Evolutionary conservation across 495 filamentous ascomycete genomes (phyloP).

Genomic region (Astrocystis sublimbata): DNA sequence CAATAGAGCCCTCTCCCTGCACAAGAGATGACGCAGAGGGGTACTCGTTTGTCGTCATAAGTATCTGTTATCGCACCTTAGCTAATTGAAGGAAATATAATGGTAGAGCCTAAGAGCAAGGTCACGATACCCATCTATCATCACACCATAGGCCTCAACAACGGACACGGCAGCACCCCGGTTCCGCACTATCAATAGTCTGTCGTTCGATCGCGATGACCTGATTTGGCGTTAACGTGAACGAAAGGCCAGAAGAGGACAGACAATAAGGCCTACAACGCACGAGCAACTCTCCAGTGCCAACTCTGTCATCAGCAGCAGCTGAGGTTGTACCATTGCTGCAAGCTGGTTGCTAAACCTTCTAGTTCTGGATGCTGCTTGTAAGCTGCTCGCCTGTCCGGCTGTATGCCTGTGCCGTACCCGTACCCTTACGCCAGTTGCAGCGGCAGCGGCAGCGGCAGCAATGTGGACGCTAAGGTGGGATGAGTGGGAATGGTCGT

Average conservation of each 20-base stretch:
- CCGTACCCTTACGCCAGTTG: no score
- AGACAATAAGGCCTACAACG: no score
- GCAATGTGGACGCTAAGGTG: neutral
- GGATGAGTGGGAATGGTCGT: neutral
- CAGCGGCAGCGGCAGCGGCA: no score
- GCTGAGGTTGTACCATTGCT: neutral
- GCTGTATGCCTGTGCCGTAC: neutral
- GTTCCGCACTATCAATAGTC: conserved; percentile 6
- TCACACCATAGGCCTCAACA: neutral
- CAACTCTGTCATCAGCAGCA: neutral
- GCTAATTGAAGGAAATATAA: neutral
- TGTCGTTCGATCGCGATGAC: neutral
- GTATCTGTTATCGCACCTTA: neutral
- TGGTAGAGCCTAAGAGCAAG: neutral
- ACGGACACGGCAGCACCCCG: neutral
- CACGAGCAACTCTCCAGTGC: neutral
- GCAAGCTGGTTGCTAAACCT: no score
- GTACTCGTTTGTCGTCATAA: neutral
- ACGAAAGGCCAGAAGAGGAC: neutral
- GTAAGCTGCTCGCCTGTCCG: neutral
- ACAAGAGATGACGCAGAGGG: neutral
- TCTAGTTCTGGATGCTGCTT: neutral
- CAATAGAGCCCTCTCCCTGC: neutral
- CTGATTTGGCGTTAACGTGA: neutral
- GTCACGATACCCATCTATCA: neutral